These are phyloP conservation scores for Sisymbrium irio DNA, from an alignment of 345 rosid genomes.

Conservation along the genomic window DNA sequence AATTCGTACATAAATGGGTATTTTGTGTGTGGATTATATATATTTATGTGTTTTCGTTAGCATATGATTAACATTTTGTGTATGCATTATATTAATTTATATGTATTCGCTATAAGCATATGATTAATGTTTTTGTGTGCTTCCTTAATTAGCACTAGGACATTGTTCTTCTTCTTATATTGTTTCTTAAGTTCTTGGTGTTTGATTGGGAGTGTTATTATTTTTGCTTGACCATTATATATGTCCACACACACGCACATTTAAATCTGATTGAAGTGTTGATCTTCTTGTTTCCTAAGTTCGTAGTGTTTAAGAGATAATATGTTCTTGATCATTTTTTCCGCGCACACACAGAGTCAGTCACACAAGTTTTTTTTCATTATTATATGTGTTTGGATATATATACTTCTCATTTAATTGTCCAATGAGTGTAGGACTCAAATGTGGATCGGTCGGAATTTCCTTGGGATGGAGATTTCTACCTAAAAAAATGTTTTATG, in stretches of 20 bases:
- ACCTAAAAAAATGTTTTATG: slow-evolving; percentile 1
- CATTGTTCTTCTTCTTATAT: neutral
- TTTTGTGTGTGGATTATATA: slow-evolving; percentile 6
- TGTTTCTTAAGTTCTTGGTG: neutral
- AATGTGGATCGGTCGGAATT: slow-evolving; percentile 35
- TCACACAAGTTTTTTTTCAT: neutral
- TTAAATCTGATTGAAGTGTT: neutral
- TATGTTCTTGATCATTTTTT: neutral
- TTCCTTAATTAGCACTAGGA: neutral
- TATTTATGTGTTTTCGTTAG: too few species aligned
- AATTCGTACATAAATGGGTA: slow-evolving; percentile 22
- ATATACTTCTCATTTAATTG: slow-evolving; percentile 9
- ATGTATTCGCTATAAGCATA: neutral
- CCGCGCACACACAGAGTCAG: neutral
- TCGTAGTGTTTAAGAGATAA: neutral
- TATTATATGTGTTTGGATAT: neutral
- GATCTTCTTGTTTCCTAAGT: neutral
- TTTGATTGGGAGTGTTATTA: neutral
- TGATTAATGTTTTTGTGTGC: neutral
- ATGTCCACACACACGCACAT: neutral
- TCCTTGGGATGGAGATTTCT: slow-evolving; percentile 36
- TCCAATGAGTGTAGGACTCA: slow-evolving; percentile 30
- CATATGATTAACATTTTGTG: neutral
- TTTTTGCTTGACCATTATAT: neutral
- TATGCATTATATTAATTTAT: too few species aligned